phyloP scores from a whole-genome alignment of 2,329 filamentous ascomycete species.

The Ilyonectria destructans region DNA sequence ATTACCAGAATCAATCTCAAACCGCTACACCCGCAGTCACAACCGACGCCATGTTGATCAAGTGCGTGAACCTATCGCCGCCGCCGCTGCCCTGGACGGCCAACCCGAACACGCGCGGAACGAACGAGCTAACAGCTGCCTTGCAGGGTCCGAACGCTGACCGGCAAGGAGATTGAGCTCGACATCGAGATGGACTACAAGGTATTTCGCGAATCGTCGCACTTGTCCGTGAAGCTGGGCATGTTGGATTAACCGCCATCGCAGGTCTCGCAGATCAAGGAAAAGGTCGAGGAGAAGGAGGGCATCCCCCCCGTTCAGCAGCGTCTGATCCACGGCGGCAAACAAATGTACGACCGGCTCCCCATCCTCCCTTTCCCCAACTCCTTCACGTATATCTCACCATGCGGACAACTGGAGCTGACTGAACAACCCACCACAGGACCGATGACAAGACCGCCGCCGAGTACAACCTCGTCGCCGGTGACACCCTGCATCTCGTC shows the following conservation, averaged over 20 bases:
- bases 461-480: slow-evolving; percentile 92
- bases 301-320: slow-evolving; percentile 98
- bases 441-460: slow-evolving; percentile 93
- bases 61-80: slow-evolving; percentile 56
- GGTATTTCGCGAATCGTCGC: slow-evolving; percentile 65
- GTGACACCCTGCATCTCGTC: slow-evolving; percentile 94
- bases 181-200: slow-evolving; percentile 97
- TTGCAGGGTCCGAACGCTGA: slow-evolving; percentile 92
- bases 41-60: slow-evolving; percentile 64
- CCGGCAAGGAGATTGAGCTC: slow-evolving; percentile 98
- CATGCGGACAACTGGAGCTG: slow-evolving; percentile 13
- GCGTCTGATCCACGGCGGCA: slow-evolving; percentile 94
- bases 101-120: slow-evolving; percentile 28
- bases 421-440: slow-evolving; percentile 66
- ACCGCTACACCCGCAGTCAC: background rate
- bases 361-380: background rate
- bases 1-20: slow-evolving; percentile 17
- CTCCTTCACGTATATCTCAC: background rate
- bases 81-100: background rate
- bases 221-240: background rate
- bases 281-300: slow-evolving; percentile 99
- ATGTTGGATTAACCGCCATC: slow-evolving; percentile 29
- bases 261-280: slow-evolving; percentile 96
- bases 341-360: slow-evolving; percentile 84
- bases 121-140: slow-evolving; percentile 40